Percentiles rank a stretch among this genome's conserved stretches.
phyloP scores from a whole-genome alignment of 2,329 filamentous ascomycete genomes.

The Catunica adiposa region DNA sequence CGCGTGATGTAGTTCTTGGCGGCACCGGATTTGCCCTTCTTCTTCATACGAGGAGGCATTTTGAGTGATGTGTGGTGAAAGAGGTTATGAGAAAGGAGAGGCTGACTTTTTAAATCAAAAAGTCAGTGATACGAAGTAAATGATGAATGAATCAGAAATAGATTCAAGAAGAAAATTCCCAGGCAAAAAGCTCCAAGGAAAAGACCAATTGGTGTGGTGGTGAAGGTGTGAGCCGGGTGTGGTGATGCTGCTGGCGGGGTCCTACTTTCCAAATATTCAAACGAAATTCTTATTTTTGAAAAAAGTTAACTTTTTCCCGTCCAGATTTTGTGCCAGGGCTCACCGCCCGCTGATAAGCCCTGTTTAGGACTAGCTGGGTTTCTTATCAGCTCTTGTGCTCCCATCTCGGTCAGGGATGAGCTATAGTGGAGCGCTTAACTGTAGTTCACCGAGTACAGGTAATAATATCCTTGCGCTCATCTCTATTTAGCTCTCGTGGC shows the following conservation, averaged over 20 bases:
- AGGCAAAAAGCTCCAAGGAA: neutral
- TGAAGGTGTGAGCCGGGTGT: neutral
- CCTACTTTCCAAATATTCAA: constrained; percentile 14
- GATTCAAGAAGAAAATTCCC: neutral
- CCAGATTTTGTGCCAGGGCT: constrained; percentile 14
- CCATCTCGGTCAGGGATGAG: neutral
- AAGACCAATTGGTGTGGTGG: neutral
- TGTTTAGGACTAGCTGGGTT: constrained; percentile 1
- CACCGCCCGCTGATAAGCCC: constrained; percentile 14
- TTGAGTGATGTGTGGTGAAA: constrained; percentile 1
- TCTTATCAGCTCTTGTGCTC: constrained; percentile 6
- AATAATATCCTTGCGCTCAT: neutral
- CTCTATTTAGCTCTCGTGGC: neutral
- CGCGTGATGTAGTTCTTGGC: constrained; percentile 98
- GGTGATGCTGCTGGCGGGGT: constrained; percentile 7
- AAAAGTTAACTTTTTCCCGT: constrained; percentile 18
- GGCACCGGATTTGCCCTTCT: constrained; percentile 80
- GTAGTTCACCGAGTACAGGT: constrained; percentile 1
- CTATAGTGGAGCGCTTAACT: neutral
- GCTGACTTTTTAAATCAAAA: neutral
- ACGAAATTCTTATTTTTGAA: constrained; percentile 17
- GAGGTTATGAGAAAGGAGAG: neutral
- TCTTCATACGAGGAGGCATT: constrained; percentile 63
- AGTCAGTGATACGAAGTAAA: neutral
- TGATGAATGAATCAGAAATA: neutral